These are phyloP conservation scores for Dorcoceras hygrometricum DNA, from an alignment of 257 asterid species.

Conservation along the genomic window DNA sequence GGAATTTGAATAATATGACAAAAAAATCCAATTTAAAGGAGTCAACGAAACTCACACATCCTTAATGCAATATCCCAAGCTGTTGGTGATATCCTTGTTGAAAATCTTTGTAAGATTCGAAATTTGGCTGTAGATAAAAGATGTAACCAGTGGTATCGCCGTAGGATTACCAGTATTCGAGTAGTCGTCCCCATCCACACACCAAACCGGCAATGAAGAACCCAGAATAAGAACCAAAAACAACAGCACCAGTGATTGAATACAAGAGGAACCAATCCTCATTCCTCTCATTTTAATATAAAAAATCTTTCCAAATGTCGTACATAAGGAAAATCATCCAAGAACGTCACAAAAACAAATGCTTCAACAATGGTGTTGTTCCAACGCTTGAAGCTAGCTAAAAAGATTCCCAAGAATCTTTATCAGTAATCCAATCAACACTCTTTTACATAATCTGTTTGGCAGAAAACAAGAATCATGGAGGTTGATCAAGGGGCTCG, in stretches of 20 bases:
- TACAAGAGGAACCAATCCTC: conserved; percentile 52
- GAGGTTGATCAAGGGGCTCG: conserved; percentile 20
- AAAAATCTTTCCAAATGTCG: conserved; percentile 29
- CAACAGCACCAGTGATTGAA: conserved; percentile 46
- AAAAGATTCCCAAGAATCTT: conserved; percentile 12
- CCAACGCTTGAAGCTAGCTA: conserved; percentile 15
- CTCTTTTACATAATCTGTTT: background rate
- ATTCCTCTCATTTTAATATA: conserved; percentile 71
- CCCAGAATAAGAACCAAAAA: conserved; percentile 44
- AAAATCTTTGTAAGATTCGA: conserved; percentile 70
- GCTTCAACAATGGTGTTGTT: background rate
- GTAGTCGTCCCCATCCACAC: conserved; percentile 52
- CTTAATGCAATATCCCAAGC: conserved; percentile 70
- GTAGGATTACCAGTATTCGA: conserved; percentile 41
- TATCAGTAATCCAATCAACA: conserved; percentile 20
- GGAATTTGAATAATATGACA: conserved; percentile 22
- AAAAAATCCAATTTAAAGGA: conserved; percentile 2
- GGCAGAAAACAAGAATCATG: conserved; percentile 17
- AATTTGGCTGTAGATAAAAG: conserved; percentile 74
- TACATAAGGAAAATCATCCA: conserved; percentile 39
- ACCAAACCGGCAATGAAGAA: conserved; percentile 41
- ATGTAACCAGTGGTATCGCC: conserved; percentile 53
- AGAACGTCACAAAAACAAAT: conserved; percentile 14
- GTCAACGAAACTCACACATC: conserved; percentile 63
- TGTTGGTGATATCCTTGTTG: conserved; percentile 51